Evolutionary conservation across 2,329 filamentous ascomycete genomes (phyloP), one percentile per base, ranked within the genome.

Genomic region (Pezicula neosporulosa): DNA sequence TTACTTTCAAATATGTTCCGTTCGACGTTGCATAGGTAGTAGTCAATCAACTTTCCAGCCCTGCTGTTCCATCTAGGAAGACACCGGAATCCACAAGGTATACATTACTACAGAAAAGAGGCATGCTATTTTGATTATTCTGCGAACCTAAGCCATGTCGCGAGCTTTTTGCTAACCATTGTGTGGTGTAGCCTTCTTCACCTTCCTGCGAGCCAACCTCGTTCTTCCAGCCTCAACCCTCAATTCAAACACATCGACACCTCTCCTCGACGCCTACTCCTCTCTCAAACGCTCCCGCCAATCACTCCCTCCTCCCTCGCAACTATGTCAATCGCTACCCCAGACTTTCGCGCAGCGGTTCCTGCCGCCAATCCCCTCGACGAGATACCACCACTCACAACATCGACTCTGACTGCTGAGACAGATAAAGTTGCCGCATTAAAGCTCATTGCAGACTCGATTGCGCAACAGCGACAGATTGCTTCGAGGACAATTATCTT

Each of bases 201-300:
- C 84, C 50, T 93, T 90, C 60, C 78, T 94, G 15, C 84, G 88
- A 60, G 87, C 87, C 57, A 94, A 94, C 65, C 80, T 94, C 50
- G 85, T 86, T 61, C 83, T 93, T 52, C 78, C 76, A 47, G 74
- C 75, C 48, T 65, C 61, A 19, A 59, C 75, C 30, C 65, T 61
- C 18, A 72, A 75, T 43, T 83, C 86, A 45, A 77, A 82, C 54
- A 75, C 77, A 50, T 86, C 80, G 54, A 89, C 87, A 21, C 85
- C 86, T 18, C 77, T 81, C 61, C 72, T 85, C 65, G 72, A 80
- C 69, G 75, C 85, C 58, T 70, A 75, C 51, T 69, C 76, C 60
- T 70, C 60, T 70, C 70, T 16, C 68, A 68, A 44, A 57, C 62
- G 38, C 64, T 70, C 21, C 68, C 66, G 38, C 67, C 68, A 27